A percentile compares a stretch with the other conserved stretches of the same genome.
phyloP scores from a whole-genome alignment of 1,139 yeast genomes.

The Saccharomyces pastorianus region DNA sequence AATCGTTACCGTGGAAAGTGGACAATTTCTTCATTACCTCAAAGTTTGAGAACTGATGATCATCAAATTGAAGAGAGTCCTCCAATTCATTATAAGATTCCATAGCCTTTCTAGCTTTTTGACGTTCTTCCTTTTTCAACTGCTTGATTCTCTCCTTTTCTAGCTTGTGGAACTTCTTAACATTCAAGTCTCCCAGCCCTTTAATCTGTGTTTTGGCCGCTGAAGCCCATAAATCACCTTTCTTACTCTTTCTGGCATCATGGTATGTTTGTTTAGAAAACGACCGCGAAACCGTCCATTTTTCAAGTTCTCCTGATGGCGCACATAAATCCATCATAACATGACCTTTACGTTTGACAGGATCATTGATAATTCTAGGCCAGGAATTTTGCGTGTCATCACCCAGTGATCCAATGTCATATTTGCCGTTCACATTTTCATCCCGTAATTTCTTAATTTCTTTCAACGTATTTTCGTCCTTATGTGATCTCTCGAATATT shows the following conservation, averaged over 20 bases:
- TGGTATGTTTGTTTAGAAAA: slow-evolving; percentile 69
- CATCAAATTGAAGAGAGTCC: neutral
- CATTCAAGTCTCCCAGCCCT: slow-evolving; percentile 29
- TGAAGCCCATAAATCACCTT: slow-evolving; percentile 88
- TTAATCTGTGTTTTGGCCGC: slow-evolving; percentile 56
- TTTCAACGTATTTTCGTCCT: slow-evolving; percentile 26
- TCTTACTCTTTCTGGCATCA: slow-evolving; percentile 76
- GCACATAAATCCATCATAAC: slow-evolving; percentile 76
- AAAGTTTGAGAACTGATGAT: neutral
- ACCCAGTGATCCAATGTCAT: slow-evolving; percentile 19
- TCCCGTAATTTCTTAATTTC: slow-evolving; percentile 26
- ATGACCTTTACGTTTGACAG: slow-evolving; percentile 75
- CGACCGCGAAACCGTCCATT: slow-evolving; percentile 82
- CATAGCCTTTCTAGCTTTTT: neutral
- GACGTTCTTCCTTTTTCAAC: slow-evolving; percentile 12
- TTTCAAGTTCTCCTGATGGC: slow-evolving; percentile 68
- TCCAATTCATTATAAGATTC: neutral
- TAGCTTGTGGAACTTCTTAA: slow-evolving; percentile 22
- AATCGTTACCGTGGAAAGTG: neutral
- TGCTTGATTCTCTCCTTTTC: slow-evolving; percentile 27
- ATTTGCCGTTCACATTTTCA: slow-evolving; percentile 8
- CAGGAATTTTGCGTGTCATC: slow-evolving; percentile 40
- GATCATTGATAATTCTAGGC: slow-evolving; percentile 70
- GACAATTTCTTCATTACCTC: neutral
- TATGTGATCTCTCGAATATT: slow-evolving; percentile 52